Base-by-base conservation (phyloP, 139 green algal genomes). In the Marvania coccoides region DNA sequence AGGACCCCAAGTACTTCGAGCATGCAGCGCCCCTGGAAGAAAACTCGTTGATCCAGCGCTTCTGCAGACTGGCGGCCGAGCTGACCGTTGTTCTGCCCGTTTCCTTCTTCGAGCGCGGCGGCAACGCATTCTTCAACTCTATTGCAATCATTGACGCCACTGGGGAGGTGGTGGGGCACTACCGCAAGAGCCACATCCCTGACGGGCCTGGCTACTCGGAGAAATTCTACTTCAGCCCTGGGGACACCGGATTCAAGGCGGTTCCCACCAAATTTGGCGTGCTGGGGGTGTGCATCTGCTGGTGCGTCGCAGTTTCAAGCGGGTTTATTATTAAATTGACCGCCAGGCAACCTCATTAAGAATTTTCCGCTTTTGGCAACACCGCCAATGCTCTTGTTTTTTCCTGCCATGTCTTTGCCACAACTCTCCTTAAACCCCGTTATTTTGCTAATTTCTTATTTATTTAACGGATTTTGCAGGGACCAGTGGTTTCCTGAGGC, bases 401-500 rank as follows among this genome's bases (percentile, higher is more conserved):
- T n/a, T n/a, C n/a, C n/a, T n/a, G n/a, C n/a, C n/a, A n/a, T n/a
- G n/a, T n/a, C n/a, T n/a, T n/a, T n/a, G n/a, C n/a, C n/a, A n/a
- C n/a, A n/a, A n/a, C n/a, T n/a, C n/a, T n/a, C n/a, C n/a, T n/a
- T n/a, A n/a, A n/a, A n/a, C n/a, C n/a, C n/a, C n/a, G n/a, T n/a
- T n/a, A n/a, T n/a, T n/a, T n/a, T n/a, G n/a, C n/a, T n/a, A n/a
- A n/a, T n/a, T n/a, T n/a, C n/a, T n/a, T n/a, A 9, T 46, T 12
- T 12, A 46, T 46, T 12, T 46, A 12, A 46, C 38, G 38, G 12
- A n/a, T 9, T 12, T n/a, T n/a, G n/a, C n/a, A n/a, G n/a, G n/a
- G 82, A 88, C 69, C 84, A 88, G 76, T 89, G 83, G 83, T 91
- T 91, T 42, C 85, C 85, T 2, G 85, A 91, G 70, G 53, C 66